A percentile compares a stretch with the other conserved stretches of the same genome.
Evolutionary conservation across 345 rosid species (phyloP).

Genomic region (Acer yangbiense): DNA sequence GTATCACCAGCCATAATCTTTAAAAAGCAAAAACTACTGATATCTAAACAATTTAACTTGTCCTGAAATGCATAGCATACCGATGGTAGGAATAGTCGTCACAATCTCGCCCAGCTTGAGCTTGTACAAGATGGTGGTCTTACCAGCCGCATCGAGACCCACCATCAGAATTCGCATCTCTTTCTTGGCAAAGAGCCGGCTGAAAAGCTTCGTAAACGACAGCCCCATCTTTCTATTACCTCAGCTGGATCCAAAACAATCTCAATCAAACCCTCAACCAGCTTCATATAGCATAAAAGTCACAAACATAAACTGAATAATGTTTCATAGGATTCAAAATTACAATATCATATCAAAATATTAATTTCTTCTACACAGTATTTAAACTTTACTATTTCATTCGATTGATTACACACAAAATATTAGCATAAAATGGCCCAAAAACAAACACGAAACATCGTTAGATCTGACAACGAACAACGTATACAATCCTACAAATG

Average conservation of each 20-base stretch:
- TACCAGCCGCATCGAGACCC: constrained; percentile 45
- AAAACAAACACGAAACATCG: not conserved
- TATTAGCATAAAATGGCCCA: not conserved
- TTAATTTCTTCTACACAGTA: not conserved
- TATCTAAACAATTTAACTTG: not conserved
- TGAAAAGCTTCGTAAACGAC: constrained; percentile 66
- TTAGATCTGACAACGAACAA: not conserved
- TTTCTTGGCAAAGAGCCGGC: constrained; percentile 58
- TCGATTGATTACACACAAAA: not conserved
- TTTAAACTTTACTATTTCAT: not conserved
- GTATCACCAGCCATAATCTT: not conserved
- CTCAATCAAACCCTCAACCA: not conserved
- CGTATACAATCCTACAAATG: not conserved
- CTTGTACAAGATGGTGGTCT: constrained; percentile 76
- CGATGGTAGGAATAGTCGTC: constrained; percentile 75
- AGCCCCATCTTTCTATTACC: constrained; percentile 52
- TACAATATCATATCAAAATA: not conserved
- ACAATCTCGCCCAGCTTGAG: constrained; percentile 78
- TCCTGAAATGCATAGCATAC: constrained; percentile 27
- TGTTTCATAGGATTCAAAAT: not conserved
- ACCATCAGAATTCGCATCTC: constrained; percentile 45
- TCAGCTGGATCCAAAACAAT: constrained; percentile 4
- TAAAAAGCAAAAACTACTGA: not conserved
- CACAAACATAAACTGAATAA: not conserved
- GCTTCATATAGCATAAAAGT: not conserved